Base-by-base conservation (phyloP, 164 flowering plant species). In the Umbellularia californica region DNA sequence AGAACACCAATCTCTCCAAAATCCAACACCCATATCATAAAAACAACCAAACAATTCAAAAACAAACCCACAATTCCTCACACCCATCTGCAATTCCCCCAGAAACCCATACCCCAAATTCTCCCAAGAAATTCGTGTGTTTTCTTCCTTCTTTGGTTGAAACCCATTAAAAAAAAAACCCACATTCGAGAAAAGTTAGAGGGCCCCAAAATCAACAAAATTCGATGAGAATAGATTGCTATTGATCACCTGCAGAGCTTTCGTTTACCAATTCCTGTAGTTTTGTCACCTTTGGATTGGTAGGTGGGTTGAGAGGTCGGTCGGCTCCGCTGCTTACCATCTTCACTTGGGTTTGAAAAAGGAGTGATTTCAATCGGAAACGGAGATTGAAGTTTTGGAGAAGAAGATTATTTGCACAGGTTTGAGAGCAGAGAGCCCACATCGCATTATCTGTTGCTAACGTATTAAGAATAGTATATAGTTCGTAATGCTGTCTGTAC, bases 161-260 rank as follows among this genome's bases (percentile, higher is more conserved):
- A 41, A 11, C 55, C 63, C 5, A 23, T 14, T 19, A 22, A 52
- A 6, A 52, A 70, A 51, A 70, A 70, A 51, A 70, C 72, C 51
- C 55, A 58, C n/a, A 72, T 5, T 24, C 13, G n/a, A 35, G 33
- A 25, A 41, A 19, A 22, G 1, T 28, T 15, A 30, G 2, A 22
- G 25, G 28, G 15, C 10, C 5, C 23, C 58, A 12, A 28, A 33
- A 58, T 11, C 50, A 5, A 1, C 58, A n/a, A 28, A 71, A 58
- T 58, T 1, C 63, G 5, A 58, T 15, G 2, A 17, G 12, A 50
- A 28, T 2, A 15, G 13, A 51, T 70, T 55, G 14, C 12, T 23
- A n/a, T 47, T 2, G 66, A 22, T 19, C 33, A 72, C 80, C 80
- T 70, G 73, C 9, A 22, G 76, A 28, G 67, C 73, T 62, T 27